Percentiles rank a stretch among this genome's conserved stretches.
phyloP scores from a whole-genome alignment of 2,329 filamentous ascomycete species.

The Penicillium psychrosexuale region DNA sequence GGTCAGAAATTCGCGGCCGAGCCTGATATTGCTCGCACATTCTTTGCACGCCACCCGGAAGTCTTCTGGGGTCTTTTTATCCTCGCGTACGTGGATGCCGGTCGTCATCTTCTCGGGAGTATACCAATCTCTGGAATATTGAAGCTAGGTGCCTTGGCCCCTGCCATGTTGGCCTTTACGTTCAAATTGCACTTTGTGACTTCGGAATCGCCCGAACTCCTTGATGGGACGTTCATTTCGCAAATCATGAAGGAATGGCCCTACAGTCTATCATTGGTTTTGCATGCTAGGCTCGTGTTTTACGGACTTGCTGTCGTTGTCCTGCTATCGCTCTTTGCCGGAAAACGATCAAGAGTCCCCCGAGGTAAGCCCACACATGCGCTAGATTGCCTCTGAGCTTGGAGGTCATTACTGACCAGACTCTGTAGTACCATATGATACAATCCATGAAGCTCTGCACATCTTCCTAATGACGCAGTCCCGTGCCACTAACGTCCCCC shows the following conservation, averaged over 20 bases:
- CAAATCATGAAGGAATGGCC: conserved; percentile 38
- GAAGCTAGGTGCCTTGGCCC: conserved; percentile 35
- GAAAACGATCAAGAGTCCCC: conserved; percentile 4
- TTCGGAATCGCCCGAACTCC: conserved; percentile 81
- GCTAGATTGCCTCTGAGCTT: neutral
- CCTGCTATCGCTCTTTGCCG: conserved; percentile 22
- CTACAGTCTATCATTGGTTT: conserved; percentile 44
- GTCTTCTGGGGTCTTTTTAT: conserved; percentile 73
- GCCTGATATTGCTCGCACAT: conserved; percentile 74
- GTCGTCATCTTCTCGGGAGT: conserved; percentile 41
- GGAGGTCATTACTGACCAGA: conserved; percentile 9
- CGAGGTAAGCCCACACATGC: conserved; percentile 17
- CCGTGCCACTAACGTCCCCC: conserved; percentile 76
- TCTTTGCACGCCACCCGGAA: conserved; percentile 61
- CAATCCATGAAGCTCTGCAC: conserved; percentile 64
- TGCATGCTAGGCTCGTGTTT: conserved; percentile 53
- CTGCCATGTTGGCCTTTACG: conserved; percentile 60
- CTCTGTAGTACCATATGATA: conserved; percentile 17
- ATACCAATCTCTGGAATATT: conserved; percentile 28
- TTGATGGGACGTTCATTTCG: conserved; percentile 43
- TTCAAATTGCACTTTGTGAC: conserved; percentile 91
- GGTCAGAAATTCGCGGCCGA: conserved; percentile 94
- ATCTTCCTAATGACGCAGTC: conserved; percentile 85
- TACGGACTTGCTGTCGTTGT: conserved; percentile 41
- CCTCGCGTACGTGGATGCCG: conserved; percentile 64